Evolutionary conservation across 1,284 basidiomycete genomes (phyloP), one percentile per base, ranked within the genome.

Genomic region (Golubevia pallescens): DNA sequence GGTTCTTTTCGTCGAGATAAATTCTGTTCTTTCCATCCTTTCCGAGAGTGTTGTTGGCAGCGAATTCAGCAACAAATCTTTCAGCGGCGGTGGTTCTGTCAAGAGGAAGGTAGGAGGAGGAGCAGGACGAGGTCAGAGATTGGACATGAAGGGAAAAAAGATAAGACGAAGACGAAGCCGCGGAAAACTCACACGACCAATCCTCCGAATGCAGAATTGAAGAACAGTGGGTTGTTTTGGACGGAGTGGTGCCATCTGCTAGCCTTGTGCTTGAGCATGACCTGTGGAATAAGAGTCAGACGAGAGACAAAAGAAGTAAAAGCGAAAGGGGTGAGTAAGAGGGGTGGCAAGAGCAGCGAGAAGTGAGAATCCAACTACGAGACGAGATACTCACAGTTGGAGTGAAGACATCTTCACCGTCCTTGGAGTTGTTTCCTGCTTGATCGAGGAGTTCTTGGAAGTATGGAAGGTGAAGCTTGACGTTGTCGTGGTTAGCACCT

Each of bases 1-100:
- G 68, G 66, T 77, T 75, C 58, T 64, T 63, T 58, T 77, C 75
- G 62, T 77, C 75, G 16, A 77, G 70, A 66, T 77, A 77, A 55
- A 75, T 61, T n/a, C 71, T 61, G 60, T 77, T 77, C 61, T 73
- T 62, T 14, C 75, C 75, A 7, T 71, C 67, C 20, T 57, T 68
- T 28, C 69, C 73, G 6, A 60, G 73, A 16, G 69, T 75, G 63
- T 77, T 77, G 70, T 76, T 76, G n/a, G 74, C 71, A 13, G 68
- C 68, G n/a, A 77, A 77, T 54, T 77, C 68, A 48, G 68, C 73
- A 28, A 77, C 68, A 62, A 77, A 77, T 8, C 68, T 58, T 48
- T 77, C 68, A n/a, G 75, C 75, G 0, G 75, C 75, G 13, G 74
- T 77, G n/a, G 58, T 60, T n/a, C n/a, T n/a, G n/a, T n/a, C n/a